These are phyloP conservation scores for Colletotrichum phormii DNA, from an alignment of 2,329 filamentous ascomycete species.

Conservation along the genomic window DNA sequence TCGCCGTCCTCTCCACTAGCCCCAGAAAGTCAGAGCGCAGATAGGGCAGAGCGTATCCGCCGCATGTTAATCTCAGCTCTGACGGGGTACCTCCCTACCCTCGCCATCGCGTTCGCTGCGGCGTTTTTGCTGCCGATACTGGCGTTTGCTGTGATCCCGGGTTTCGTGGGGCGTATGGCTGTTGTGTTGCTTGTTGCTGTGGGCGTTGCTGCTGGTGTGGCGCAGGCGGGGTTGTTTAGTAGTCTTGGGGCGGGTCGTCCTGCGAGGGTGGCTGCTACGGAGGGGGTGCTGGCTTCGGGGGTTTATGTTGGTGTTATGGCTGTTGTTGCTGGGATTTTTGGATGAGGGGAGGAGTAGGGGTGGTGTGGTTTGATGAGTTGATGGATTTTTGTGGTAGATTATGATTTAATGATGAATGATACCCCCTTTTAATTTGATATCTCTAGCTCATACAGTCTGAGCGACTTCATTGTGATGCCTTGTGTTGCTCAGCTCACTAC, in stretches of 20 bases:
- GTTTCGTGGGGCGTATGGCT: slow-evolving; percentile 67
- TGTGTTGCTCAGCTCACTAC: too few species aligned
- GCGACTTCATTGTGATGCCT: too few species aligned
- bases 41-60: slow-evolving; percentile 15
- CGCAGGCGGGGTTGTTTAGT: slow-evolving; percentile 45
- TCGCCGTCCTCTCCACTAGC: background rate
- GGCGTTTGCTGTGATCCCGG: slow-evolving; percentile 67
- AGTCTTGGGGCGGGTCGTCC: slow-evolving; percentile 37
- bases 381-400: background rate
- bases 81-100: slow-evolving; percentile 36
- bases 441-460: too few species aligned
- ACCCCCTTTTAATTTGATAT: background rate
- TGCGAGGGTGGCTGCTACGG: slow-evolving; percentile 24
- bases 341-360: background rate
- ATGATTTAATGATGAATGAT: slow-evolving; percentile 1
- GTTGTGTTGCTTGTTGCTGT: slow-evolving; percentile 65
- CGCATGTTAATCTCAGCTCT: background rate
- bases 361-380: background rate
- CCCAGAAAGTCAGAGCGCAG: background rate
- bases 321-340: slow-evolving; percentile 44
- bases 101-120: slow-evolving; percentile 59
- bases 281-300: slow-evolving; percentile 43
- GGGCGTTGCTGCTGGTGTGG: slow-evolving; percentile 50
- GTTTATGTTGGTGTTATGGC: slow-evolving; percentile 52
- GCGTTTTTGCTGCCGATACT: slow-evolving; percentile 68